Evolutionary conservation across 345 rosid genomes (phyloP).

Genomic region (Erodium maritimum): DNA sequence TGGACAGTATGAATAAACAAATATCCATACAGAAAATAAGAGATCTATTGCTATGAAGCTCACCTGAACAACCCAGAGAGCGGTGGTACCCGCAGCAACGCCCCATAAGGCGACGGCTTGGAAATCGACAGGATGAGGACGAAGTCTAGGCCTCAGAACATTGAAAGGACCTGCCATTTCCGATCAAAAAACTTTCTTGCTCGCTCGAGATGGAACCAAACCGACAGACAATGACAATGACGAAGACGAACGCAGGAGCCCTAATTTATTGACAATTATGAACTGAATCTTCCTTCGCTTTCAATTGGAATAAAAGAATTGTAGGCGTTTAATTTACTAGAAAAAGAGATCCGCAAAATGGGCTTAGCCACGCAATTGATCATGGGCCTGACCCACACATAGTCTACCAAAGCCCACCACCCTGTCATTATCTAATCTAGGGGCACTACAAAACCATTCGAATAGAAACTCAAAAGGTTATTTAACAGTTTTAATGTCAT

Average conservation of each 20-base stretch:
- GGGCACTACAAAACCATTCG: too few relatives aligned
- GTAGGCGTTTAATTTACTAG: neutral
- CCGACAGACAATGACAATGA: neutral
- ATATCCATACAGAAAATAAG: too few relatives aligned
- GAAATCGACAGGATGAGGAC: conserved; percentile 49
- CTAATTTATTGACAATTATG: neutral
- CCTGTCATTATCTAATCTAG: too few relatives aligned
- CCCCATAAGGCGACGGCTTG: conserved; percentile 83
- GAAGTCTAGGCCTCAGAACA: conserved; percentile 33
- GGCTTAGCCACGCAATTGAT: neutral
- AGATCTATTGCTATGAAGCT: neutral
- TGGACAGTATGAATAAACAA: too few relatives aligned
- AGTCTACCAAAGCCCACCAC: neutral
- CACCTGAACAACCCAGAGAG: conserved; percentile 72
- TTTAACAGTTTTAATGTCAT: too few relatives aligned
- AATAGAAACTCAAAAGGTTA: too few relatives aligned
- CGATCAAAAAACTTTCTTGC: neutral
- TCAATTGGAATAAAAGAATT: neutral
- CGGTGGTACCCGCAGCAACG: conserved; percentile 58
- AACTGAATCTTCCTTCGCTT: neutral
- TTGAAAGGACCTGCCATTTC: conserved; percentile 52
- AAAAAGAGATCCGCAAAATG: neutral
- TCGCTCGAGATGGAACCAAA: neutral
- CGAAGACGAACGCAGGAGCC: neutral
- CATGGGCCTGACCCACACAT: neutral